Base-by-base conservation (phyloP, 495 filamentous ascomycete genomes). In the Podospora didyma region DNA sequence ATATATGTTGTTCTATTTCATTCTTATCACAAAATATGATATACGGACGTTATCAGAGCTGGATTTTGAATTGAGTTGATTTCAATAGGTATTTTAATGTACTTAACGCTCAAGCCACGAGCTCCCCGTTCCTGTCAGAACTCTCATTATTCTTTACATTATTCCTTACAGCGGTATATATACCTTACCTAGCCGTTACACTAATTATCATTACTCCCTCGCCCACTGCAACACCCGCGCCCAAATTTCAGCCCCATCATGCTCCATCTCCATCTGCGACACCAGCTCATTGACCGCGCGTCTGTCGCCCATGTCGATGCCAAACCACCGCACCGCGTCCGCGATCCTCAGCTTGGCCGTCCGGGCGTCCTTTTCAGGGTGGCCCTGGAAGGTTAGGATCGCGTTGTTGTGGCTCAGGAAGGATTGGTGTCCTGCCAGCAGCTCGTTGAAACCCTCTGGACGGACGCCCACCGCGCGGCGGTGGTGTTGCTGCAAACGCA, bases 381-480 rank as follows among this genome's bases (percentile, higher is more conserved):
- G 77, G 1, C 75, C 76, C 53, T 80, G 77, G 35, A 80, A 75
- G 2, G 76, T 77, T 19, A 79, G 58, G 39, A 80, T 69, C 5
- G 69, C 65, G 58, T 71, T 71, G 52, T 61, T 65, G 44, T 73
- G 62, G 46, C 69, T 75, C 11, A 77, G 45, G 39, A 79, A 73
- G 16, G 59, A 55, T 59, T 80, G 70, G 54, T 72, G 69, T 0
- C 62, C 68, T n/a, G 68, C 70, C 1, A 75, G 61, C 50, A 80
- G 56, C 24, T 57, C 49, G 5, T 58, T 19, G 34, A 79, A 80
- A 0, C 66, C 67, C 11, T 62, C 44, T 0, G 74, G 71, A 1
- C 62, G 51, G 0, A 37, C 59, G 19, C 62, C 65, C 12, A 78
- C 69, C 23, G 68, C 71, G 2, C 75, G 69, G 2, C 74, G 66